A percentile compares a stretch with the other conserved stretches of the same genome.
These are phyloP conservation scores for Exophiala lecanii-corni DNA, from an alignment of 2,329 filamentous ascomycete genomes.

Conservation along the genomic window DNA sequence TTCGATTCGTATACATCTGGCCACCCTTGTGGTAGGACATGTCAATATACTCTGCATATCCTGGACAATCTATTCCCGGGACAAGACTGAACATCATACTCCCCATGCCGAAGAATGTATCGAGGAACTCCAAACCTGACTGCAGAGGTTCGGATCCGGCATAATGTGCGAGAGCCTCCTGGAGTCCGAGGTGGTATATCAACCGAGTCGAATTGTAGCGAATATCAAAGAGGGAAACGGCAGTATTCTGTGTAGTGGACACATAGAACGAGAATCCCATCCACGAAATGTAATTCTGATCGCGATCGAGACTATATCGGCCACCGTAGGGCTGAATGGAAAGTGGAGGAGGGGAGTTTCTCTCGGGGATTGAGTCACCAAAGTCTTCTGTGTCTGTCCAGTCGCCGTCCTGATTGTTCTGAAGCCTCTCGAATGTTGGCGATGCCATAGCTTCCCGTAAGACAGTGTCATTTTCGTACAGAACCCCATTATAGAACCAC, in stretches of 20 bases:
- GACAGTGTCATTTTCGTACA: constrained; percentile 47
- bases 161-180: constrained; percentile 52
- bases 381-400: constrained; percentile 24
- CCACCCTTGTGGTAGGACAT: constrained; percentile 22
- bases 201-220: constrained; percentile 48
- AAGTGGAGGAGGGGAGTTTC: constrained; percentile 26
- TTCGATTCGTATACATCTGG: constrained; percentile 24
- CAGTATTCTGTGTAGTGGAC: constrained; percentile 41
- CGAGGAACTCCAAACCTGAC: constrained; percentile 29
- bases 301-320: constrained; percentile 39
- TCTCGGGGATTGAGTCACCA: constrained; percentile 3
- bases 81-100: constrained; percentile 29
- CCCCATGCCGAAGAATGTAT: constrained; percentile 33
- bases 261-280: constrained; percentile 53
- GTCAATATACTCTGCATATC: constrained; percentile 28
- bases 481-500: constrained; percentile 53
- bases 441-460: constrained; percentile 40
- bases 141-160: constrained; percentile 34
- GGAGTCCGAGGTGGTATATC: constrained; percentile 50
- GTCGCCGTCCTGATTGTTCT: constrained; percentile 21
- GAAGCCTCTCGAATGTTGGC: constrained; percentile 17
- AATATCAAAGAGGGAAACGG: constrained; percentile 48
- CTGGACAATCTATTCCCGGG: constrained; percentile 29
- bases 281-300: constrained; percentile 48
- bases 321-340: constrained; percentile 37